Evolutionary conservation across 2,329 filamentous ascomycete species (phyloP), one percentile per base, ranked within the genome.

Genomic region (Aureobasidium sp.): DNA sequence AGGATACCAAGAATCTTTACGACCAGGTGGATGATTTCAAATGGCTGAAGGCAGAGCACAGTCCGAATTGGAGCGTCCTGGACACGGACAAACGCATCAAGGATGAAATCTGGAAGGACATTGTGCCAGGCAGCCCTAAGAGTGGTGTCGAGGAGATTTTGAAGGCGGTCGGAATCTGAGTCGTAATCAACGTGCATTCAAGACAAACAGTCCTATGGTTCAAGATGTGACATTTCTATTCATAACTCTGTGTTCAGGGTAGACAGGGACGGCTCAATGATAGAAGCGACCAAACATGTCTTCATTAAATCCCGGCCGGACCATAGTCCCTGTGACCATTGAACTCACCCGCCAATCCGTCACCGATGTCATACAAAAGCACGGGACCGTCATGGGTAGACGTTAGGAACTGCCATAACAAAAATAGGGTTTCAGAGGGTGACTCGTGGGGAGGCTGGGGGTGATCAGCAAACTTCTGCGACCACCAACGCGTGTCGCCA

Each of bases 11-110:
- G 60, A 93, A 96, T 72, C 84, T 88, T 69, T 99, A 91, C 90
- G 83, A 92, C 68, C 86, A 94, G 69, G 89, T 97, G 17, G 90
- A 97, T 73, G 94, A 99, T 73, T 99, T 99, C 80, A 96, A 96
- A 76, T 97, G 94, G 94, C 82, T 97, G 66, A 95, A 92, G 74
- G 81, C 84, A 17, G 90, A 89, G 63, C 84, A 85, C 34, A 97
- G 90, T 71, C 94, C 94, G 2, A 92, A 99, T 71, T 99, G 93
- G 91, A 84, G 79, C 37, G 75, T 90, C 2, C 68, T 97, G 1
- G 81, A 85, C 58, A 78, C 79, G 1, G 77, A 87, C n/a, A 62
- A 68, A 62, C 67, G 68, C 39, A 60, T 71, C 25, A 47, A 42
- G 14, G 69, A 71, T 41, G 61, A 63, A 14, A 36, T 59, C 3